Percentiles rank a stretch among this genome's conserved stretches.
phyloP scores from a whole-genome alignment of 2,329 filamentous ascomycete species.

The Aspergillus glaucus region DNA sequence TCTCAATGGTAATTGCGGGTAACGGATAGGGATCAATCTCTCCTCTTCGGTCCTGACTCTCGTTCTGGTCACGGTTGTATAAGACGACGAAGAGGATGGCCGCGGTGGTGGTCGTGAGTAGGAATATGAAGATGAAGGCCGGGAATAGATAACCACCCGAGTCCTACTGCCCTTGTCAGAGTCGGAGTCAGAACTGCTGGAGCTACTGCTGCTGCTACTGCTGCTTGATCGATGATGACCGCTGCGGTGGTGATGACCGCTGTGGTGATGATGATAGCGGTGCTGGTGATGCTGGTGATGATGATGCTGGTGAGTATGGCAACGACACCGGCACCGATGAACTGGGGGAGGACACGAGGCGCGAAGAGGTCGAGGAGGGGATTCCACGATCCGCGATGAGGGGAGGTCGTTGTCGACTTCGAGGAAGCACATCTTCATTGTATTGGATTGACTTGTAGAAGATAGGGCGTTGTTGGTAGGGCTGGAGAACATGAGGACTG shows the following conservation, averaged over 20 bases:
- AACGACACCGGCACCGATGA: neutral
- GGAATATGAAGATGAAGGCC: too few species aligned
- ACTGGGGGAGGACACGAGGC: conserved; percentile 4
- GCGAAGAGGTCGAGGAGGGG: conserved; percentile 3
- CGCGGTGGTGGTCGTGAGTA: too few species aligned
- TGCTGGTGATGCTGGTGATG: neutral
- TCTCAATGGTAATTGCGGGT: neutral
- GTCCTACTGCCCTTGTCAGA: neutral
- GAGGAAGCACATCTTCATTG: conserved; percentile 11
- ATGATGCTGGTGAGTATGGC: neutral
- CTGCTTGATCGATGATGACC: neutral
- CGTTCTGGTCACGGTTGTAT: neutral
- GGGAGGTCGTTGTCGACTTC: conserved; percentile 9
- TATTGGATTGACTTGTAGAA: neutral
- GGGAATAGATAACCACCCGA: too few species aligned
- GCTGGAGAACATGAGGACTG: neutral
- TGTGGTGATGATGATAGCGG: neutral
- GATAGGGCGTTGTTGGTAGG: neutral
- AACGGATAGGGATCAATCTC: neutral
- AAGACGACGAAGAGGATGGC: neutral
- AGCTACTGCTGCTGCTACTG: neutral
- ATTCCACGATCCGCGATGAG: conserved; percentile 9
- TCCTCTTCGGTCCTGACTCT: neutral
- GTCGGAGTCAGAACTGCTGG: neutral
- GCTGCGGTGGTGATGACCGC: neutral